Evolutionary conservation across 306 rosid genomes (phyloP), one percentile per base, ranked within the genome.

Genomic region (Ormosia emarginata): DNA sequence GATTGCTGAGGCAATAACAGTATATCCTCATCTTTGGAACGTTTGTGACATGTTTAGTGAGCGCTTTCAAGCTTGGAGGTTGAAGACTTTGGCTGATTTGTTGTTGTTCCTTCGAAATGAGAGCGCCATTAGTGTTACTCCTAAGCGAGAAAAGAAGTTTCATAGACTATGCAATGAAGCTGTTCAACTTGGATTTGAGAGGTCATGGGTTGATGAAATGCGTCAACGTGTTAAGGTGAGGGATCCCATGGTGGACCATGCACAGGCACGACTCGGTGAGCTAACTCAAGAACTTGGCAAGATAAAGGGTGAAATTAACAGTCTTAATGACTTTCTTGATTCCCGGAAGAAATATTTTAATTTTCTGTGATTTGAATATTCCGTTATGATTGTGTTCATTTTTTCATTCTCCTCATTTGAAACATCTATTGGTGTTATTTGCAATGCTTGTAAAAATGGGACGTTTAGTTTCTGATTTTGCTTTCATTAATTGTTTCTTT

Each of bases 181-280:
- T 55, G 18, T 43, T 32, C 50, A 68, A 69, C 61, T 79, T 10
- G 77, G 70, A 57, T 56, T 68, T 44, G 83, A 79, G 3, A 68
- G 40, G 24, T 44, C 83, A 32, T 79, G 83, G 83, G 61, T 79
- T 68, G 70, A 68, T 11, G 50, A 55, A 57, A 79, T 79, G 71
- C 52, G 10, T 15, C 61, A 69, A 33, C 61, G 32, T 41, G 62
- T 68, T 30, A 14, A n/a, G 44, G 77, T 39, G 0, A 79, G 59
- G 39, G 83, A 57, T 79, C 59, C 37, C 29, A 0, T 13, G 39
- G 52, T 69, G 12, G 50, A 30, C 4, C 56, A 2, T 3, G 59
- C 77, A 57, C 11, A 15, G 4, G 8, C 29, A 44, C 68, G 3
- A 41, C 41, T 56, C 1, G 0, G 0, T 30, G 83, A 79, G 39